phyloP scores from a whole-genome alignment of 75 land plant genomes.

The Selaginella tamariscina region DNA sequence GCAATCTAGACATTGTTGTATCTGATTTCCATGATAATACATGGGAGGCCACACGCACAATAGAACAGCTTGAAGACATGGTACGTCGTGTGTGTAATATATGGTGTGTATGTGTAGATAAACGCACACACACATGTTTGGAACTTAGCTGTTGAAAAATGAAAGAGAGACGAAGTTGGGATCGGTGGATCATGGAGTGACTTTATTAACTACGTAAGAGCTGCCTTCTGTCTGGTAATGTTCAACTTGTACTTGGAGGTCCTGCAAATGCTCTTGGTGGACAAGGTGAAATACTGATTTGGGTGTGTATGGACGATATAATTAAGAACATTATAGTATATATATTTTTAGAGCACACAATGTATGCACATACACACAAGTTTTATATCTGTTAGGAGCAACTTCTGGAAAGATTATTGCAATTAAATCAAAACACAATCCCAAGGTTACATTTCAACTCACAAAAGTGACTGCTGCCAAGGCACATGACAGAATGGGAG shows the following conservation, averaged over 20 bases:
- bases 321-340: background rate
- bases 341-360: background rate
- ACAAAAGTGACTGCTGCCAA: constrained; percentile 25
- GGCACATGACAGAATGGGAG: constrained; percentile 41
- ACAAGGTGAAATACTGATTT: constrained; percentile 7
- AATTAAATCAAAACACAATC: constrained; percentile 48
- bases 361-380: background rate
- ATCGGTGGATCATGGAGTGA: constrained; percentile 65
- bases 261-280: constrained; percentile 27
- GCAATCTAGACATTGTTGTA: constrained; percentile 23
- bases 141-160: too few species aligned
- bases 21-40: constrained; percentile 57
- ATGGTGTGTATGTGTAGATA: too few species aligned
- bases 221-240: constrained; percentile 43
- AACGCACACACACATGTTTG: too few species aligned
- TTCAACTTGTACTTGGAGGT: constrained; percentile 38
- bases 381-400: constrained; percentile 29
- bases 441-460: constrained; percentile 33
- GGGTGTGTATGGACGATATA: background rate
- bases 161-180: constrained; percentile 58
- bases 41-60: constrained; percentile 36
- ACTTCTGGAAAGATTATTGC: constrained; percentile 37
- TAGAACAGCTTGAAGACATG: constrained; percentile 46
- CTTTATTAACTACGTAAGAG: constrained; percentile 45
- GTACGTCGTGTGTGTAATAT: too few species aligned